Conservation (phyloP, 2,329 filamentous ascomycete species). For the Bretziella fagacearum region DNA sequence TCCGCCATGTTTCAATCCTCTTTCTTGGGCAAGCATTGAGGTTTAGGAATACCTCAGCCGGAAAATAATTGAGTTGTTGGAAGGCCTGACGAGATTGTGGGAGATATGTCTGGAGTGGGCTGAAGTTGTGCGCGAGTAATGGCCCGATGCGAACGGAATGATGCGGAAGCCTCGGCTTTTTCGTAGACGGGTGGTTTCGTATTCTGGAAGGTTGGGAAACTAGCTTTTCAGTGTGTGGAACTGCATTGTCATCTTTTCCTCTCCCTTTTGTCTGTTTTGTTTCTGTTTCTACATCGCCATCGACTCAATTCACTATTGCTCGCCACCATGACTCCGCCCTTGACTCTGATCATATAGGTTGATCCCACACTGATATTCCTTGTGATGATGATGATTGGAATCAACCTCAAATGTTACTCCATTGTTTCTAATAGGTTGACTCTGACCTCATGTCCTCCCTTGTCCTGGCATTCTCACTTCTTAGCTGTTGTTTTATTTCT, state of each 20-base stretch:
- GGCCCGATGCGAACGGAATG: no score
- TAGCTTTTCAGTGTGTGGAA: no score
- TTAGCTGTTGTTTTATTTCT: conserved; percentile 13
- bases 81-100: background rate
- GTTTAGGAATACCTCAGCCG: background rate
- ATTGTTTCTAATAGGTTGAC: background rate
- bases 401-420: background rate
- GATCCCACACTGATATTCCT: background rate
- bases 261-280: no score
- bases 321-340: no score
- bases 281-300: no score
- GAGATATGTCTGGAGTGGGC: background rate
- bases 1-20: conserved; percentile 1
- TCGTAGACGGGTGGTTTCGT: no score
- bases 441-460: background rate
- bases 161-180: background rate
- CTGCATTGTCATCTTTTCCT: no score
- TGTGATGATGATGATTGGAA: no score
- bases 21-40: background rate
- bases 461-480: background rate
- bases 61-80: background rate
- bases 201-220: no score
- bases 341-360: no score
- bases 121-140: no score
- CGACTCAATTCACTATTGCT: no score